A percentile compares a stretch with the other conserved stretches of the same genome.
Conservation (phyloP, 116 monocot genomes). For the Papilionanthe hybrid region DNA sequence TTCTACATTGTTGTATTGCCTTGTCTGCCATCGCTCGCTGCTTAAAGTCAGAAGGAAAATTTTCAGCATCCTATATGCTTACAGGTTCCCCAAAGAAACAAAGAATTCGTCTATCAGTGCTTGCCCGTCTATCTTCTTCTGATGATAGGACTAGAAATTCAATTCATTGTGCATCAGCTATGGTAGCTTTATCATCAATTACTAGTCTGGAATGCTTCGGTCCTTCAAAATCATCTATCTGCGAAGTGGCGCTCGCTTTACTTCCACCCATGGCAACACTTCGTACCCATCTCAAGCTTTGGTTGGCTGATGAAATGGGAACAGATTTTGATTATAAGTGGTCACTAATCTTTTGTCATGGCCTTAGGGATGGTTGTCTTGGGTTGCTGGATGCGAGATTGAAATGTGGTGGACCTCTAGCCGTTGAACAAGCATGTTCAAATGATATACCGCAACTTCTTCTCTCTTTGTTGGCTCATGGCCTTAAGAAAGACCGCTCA, state of each 20-base stretch:
- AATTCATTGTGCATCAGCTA: conserved; percentile 74
- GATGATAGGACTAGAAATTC: conserved; percentile 46
- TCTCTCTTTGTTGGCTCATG: conserved; percentile 45
- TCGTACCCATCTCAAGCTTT: conserved; percentile 46
- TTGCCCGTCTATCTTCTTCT: conserved; percentile 61
- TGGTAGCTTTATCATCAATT: conserved; percentile 82
- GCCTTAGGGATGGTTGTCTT: conserved; percentile 77
- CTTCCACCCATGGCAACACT: conserved; percentile 81
- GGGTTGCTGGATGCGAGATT: conserved; percentile 69
- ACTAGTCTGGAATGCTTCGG: conserved; percentile 53
- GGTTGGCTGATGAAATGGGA: conserved; percentile 46
- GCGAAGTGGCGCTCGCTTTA: conserved; percentile 56
- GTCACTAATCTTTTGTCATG: conserved; percentile 43
- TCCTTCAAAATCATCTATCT: conserved; percentile 40
- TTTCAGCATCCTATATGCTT: conserved; percentile 52
- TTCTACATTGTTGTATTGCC: conserved; percentile 73
- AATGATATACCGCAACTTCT: conserved; percentile 82
- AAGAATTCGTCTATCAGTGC: conserved; percentile 69
- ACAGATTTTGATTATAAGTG: conserved; percentile 19
- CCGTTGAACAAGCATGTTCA: conserved; percentile 89
- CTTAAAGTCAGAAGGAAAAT: conserved; percentile 42
- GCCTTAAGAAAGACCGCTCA: conserved; percentile 28
- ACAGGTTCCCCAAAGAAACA: conserved; percentile 72
- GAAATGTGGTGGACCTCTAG: conserved; percentile 79
- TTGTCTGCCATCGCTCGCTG: conserved; percentile 67